Evolutionary conservation across 2,329 filamentous ascomycete genomes (phyloP).

Genomic region (Arthrobotrys conoides): DNA sequence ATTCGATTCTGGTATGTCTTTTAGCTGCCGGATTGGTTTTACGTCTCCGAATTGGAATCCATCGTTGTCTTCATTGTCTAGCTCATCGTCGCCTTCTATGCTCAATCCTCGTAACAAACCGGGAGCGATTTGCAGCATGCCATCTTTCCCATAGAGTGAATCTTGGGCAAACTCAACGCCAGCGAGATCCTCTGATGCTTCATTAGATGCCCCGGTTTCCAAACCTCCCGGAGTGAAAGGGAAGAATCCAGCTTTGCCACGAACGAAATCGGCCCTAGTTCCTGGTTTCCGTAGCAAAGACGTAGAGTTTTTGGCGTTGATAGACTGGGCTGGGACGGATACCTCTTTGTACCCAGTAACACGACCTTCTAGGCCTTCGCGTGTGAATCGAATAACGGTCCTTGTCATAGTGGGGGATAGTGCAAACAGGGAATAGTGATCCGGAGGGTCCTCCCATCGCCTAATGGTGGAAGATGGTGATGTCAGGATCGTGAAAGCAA

Average conservation of each 20-base stretch:
- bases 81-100: conserved; percentile 75
- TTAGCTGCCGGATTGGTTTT: conserved; percentile 64
- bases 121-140: conserved; percentile 84
- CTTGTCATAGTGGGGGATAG: conserved; percentile 92
- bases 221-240: conserved; percentile 93
- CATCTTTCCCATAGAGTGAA: conserved; percentile 74
- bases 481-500: conserved; percentile 41
- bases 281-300: conserved; percentile 89
- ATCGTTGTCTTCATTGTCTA: conserved; percentile 71
- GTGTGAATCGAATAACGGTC: conserved; percentile 91
- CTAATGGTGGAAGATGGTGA: conserved; percentile 65
- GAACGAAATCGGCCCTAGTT: conserved; percentile 87
- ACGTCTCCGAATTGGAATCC: conserved; percentile 64
- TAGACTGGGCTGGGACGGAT: conserved; percentile 88
- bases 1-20: conserved; percentile 72
- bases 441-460: conserved; percentile 84
- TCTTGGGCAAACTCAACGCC: conserved; percentile 77
- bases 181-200: conserved; percentile 86
- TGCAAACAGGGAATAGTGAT: conserved; percentile 78
- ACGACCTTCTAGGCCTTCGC: conserved; percentile 90
- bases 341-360: conserved; percentile 96
- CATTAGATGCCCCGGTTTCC: conserved; percentile 76
- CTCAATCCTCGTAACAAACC: conserved; percentile 84
- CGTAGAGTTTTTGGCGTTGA: conserved; percentile 94
- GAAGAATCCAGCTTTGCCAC: conserved; percentile 92